phyloP scores from a whole-genome alignment of 78 protist genomes.

The Diacronema lutheri region DNA sequence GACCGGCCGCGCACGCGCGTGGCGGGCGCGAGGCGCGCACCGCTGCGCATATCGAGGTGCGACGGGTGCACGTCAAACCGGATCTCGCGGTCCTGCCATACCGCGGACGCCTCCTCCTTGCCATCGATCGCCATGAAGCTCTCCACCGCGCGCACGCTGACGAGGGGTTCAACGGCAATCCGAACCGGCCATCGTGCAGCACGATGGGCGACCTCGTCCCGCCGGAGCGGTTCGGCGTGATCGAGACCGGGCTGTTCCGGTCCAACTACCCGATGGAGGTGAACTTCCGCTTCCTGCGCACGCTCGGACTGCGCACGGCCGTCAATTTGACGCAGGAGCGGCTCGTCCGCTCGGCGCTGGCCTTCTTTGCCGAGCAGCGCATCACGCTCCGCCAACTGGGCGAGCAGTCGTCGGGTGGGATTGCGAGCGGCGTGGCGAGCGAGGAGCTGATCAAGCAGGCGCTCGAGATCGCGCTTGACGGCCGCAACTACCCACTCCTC shows the following conservation, averaged over 20 bases:
- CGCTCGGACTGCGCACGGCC: neutral
- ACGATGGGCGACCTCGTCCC: neutral
- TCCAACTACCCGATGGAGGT: neutral
- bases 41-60: neutral
- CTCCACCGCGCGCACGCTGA: neutral
- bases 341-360: neutral
- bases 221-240: neutral
- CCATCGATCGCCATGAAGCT: neutral
- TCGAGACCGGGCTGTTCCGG: neutral
- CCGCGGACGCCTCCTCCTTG: neutral
- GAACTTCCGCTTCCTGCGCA: neutral
- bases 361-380: neutral
- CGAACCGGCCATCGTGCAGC: neutral
- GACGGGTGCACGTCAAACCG: slow-evolving; percentile 57
- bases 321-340: slow-evolving; percentile 4
- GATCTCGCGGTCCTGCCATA: slow-evolving; percentile 73
- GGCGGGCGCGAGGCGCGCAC: neutral
- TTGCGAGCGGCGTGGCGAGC: neutral
- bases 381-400: neutral
- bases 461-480: neutral
- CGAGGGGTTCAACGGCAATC: neutral
- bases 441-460: neutral
- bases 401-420: neutral
- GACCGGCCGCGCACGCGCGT: neutral
- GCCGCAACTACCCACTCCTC: slow-evolving; percentile 16